Evolutionary conservation across 345 rosid species (phyloP).

Genomic region (Sisymbrium irio): DNA sequence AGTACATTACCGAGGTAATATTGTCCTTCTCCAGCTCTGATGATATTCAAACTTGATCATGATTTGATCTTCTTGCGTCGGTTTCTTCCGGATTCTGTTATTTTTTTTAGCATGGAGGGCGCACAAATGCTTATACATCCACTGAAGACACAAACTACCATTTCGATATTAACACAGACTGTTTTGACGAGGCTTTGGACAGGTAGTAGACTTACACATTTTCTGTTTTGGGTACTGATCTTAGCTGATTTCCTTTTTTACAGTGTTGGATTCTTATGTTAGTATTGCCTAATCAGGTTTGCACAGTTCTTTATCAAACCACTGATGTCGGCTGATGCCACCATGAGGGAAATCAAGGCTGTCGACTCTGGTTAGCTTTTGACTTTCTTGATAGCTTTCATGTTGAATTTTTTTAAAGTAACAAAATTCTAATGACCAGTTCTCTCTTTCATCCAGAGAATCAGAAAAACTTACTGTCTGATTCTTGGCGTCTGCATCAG

Average conservation of each 20-base stretch:
- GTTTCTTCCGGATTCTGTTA: no score
- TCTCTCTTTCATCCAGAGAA: slow-evolving; percentile 51
- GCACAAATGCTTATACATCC: slow-evolving; percentile 74
- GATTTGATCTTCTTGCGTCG: no score
- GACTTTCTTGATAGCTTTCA: neutral
- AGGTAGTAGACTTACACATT: slow-evolving; percentile 41
- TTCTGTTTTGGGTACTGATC: neutral
- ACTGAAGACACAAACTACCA: slow-evolving; percentile 64
- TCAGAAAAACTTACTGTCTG: slow-evolving; percentile 79
- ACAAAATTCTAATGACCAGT: neutral
- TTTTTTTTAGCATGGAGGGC: slow-evolving; percentile 73
- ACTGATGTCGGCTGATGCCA: slow-evolving; percentile 88
- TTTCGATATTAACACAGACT: slow-evolving; percentile 66
- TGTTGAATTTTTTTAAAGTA: neutral
- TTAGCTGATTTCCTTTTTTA: neutral
- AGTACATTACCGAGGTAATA: slow-evolving; percentile 68
- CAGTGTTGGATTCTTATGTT: neutral
- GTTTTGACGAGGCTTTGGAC: slow-evolving; percentile 85
- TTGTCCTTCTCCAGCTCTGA: neutral
- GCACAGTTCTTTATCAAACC: slow-evolving; percentile 88
- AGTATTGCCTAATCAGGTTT: slow-evolving; percentile 45
- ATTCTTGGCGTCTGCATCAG: slow-evolving; percentile 76
- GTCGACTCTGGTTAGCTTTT: slow-evolving; percentile 78
- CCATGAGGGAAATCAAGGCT: slow-evolving; percentile 83
- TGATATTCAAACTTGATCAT: neutral